Evolutionary conservation across 768 basidiomycete species (phyloP), one percentile per base, ranked within the genome.

Genomic region (Kwoniella bestiolae): DNA sequence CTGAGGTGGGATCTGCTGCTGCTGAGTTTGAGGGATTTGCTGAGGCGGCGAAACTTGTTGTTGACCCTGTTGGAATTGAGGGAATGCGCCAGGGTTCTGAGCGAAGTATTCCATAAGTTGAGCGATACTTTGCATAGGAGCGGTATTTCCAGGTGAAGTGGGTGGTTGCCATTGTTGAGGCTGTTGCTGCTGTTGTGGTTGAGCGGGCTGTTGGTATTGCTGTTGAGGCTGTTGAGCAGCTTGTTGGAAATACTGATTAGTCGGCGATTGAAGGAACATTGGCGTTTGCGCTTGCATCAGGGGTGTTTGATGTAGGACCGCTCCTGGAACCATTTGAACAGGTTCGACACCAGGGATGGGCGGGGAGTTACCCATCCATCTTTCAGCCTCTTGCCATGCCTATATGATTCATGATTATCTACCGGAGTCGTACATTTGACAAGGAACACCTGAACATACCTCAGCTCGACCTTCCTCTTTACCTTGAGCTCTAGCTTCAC

Each of bases 371-470:
- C 75, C 75, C 79, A 80, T 79, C 78, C 78, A 80, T 49, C 73
- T 32, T 63, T 74, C 76, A 25, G 76, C 76, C 63, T 79, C 79
- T 65, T 73, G 66, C 70, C 76, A 79, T 41, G 79, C 79, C 79
- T 80, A 35, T 53, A 41, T 5, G 35, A 16, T 12, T n/a, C n/a
- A n/a, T n/a, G n/a, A n/a, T n/a, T n/a, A n/a, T n/a, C n/a, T n/a
- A n/a, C n/a, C n/a, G n/a, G n/a, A n/a, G n/a, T n/a, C n/a, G n/a
- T n/a, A n/a, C n/a, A n/a, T n/a, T n/a, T n/a, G n/a, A n/a, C n/a
- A n/a, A n/a, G n/a, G n/a, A n/a, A n/a, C n/a, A 35, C 56, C 31
- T 26, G 28, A 32, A 67, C 76, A 14, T 41, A 77, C 79, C 66
- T 80, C 80, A 14, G 67, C 65, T 41, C 78, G 58, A 35, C 80